Conservation (phyloP, 306 rosid genomes). For the Boehmeria nivea region DNA sequence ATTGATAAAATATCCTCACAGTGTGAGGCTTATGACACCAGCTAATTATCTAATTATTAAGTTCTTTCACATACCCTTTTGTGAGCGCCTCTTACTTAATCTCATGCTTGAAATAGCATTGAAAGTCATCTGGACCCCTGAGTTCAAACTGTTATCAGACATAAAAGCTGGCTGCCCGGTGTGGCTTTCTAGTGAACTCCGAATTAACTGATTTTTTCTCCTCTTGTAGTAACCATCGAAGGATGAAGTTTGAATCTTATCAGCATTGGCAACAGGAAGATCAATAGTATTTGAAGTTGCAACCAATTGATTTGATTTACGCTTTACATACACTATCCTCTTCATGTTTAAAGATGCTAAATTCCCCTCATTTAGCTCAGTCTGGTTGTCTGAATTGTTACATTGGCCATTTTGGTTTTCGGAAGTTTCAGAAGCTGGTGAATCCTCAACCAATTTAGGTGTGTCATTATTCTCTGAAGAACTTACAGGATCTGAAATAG, state of each 20-base stretch:
- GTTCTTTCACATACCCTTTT: slow-evolving; percentile 51
- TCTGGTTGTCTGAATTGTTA: slow-evolving; percentile 37
- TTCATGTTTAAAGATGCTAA: slow-evolving; percentile 37
- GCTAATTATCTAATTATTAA: too few species aligned
- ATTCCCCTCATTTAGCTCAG: slow-evolving; percentile 38
- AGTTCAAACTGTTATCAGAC: slow-evolving; percentile 40
- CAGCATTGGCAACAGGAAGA: slow-evolving; percentile 35
- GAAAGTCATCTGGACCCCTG: slow-evolving; percentile 34
- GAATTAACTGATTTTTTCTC: slow-evolving; percentile 73
- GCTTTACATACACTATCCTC: slow-evolving; percentile 65
- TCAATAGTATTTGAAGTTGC: slow-evolving; percentile 62
- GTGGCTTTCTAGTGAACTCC: slow-evolving; percentile 56
- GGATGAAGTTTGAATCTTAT: slow-evolving; percentile 41
- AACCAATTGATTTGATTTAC: slow-evolving; percentile 81
- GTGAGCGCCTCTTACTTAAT: slow-evolving; percentile 48
- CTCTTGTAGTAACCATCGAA: slow-evolving; percentile 83
- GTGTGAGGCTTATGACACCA: too few species aligned
- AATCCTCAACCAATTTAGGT: slow-evolving; percentile 33
- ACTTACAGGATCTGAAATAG: slow-evolving; percentile 36
- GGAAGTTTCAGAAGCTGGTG: slow-evolving; percentile 27
- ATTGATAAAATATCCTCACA: too few species aligned
- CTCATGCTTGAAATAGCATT: slow-evolving; percentile 47
- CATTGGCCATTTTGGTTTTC: slow-evolving; percentile 39
- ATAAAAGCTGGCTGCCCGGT: slow-evolving; percentile 33
- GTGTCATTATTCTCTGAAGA: slow-evolving; percentile 30